Evolutionary conservation across 2,329 filamentous ascomycete species (phyloP), one percentile per base, ranked within the genome.

Genomic region (Penicillium vulpinum): DNA sequence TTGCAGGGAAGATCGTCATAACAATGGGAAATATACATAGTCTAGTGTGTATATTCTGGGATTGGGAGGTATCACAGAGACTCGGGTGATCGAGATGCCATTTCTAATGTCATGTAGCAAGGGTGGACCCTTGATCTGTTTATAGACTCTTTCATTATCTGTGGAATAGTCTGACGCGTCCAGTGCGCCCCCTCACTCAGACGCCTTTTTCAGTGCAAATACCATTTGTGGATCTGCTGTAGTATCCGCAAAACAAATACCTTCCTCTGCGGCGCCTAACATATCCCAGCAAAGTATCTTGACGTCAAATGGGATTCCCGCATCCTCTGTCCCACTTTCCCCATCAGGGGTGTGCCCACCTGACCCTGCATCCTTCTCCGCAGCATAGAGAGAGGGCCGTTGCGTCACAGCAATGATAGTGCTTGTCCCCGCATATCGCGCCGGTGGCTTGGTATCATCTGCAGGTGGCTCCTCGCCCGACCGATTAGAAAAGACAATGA

Each of bases 361-460:
- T 54, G 54, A 56, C 40, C 11, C 26, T 36, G 47, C n/a, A 24
- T 56, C 28, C 31, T 18, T 36, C 44, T 39, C 49, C 57, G 22
- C 38, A 15, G 38, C 9, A 28, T 56, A 47, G 11, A 52, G 22
- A 36, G 51, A 51, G 57, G 58, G 48, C 35, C 63, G 66, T 52
- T 75, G 73, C 56, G 67, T 71, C 54, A 75, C 61, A 11, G 72
- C 75, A 57, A 81, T 65, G 43, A 80, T 72, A 55, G 76, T 69
- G 58, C 78, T 81, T n/a, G 75, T 78, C 44, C 79, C 79, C 51
- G 78, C 79, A 70, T 81, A 81, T 48, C 73, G 70, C 47, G 74
- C 78, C 29, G 73, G 70, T 44, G 73, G 71, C 58, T 75, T 72
- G 31, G 51, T 58, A 40, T 71, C 66, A 33, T 70, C 70, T 45